Percentiles rank a stretch among this genome's conserved stretches.
Conservation (phyloP, 306 rosid species). For the Gastrolobium bilobum region DNA sequence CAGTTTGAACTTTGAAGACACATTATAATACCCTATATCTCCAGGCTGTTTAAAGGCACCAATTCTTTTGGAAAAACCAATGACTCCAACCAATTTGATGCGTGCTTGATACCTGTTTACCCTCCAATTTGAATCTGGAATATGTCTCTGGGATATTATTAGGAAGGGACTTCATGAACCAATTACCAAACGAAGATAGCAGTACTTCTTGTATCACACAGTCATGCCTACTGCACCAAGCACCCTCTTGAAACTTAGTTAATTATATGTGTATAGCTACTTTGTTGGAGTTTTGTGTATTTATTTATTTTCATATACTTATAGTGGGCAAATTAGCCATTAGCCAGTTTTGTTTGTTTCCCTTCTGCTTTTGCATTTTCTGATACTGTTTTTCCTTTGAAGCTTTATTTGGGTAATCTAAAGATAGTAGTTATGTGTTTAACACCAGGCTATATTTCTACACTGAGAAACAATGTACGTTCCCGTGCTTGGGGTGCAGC, state of each 20-base stretch:
- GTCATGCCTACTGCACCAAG: neutral
- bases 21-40: no score
- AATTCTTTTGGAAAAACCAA: neutral
- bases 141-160: neutral
- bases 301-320: neutral
- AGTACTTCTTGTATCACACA: neutral
- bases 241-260: slow-evolving; percentile 30
- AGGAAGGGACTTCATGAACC: neutral
- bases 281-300: neutral
- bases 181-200: neutral
- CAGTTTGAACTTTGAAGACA: no score
- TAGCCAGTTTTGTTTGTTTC: slow-evolving; percentile 32
- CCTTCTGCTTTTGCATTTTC: slow-evolving; percentile 31
- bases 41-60: no score
- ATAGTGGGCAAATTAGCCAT: slow-evolving; percentile 10
- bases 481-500: slow-evolving; percentile 99
- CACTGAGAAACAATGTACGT: slow-evolving; percentile 91
- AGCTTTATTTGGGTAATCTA: slow-evolving; percentile 44
- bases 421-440: slow-evolving; percentile 33
- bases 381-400: slow-evolving; percentile 20
- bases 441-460: slow-evolving; percentile 83
- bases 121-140: slow-evolving; percentile 3
- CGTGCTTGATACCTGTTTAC: neutral
- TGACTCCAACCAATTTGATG: neutral
- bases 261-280: neutral